Base-by-base conservation (phyloP, 345 rosid genomes). In the Aurinia saxatilis region DNA sequence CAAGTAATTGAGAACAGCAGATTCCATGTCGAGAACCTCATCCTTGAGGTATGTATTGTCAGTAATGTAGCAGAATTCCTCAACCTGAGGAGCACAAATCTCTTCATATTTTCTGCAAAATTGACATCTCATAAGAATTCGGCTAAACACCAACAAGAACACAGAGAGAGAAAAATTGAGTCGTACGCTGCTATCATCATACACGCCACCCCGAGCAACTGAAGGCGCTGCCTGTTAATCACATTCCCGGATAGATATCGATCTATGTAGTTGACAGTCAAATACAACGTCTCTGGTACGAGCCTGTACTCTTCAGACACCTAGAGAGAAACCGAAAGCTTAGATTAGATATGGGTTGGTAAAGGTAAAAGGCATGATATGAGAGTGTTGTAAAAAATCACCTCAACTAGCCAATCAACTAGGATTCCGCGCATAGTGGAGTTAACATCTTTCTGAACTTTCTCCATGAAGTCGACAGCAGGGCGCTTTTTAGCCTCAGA, bases 341-440 rank as follows among this genome's bases (percentile, higher is more conserved):
- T n/a, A n/a, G n/a, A n/a, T n/a, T n/a, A n/a, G n/a, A n/a, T n/a
- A n/a, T n/a, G n/a, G n/a, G n/a, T n/a, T n/a, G n/a, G n/a, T n/a
- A n/a, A n/a, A n/a, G n/a, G n/a, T n/a, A n/a, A n/a, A n/a, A n/a
- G n/a, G n/a, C n/a, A n/a, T n/a, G n/a, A n/a, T n/a, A n/a, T n/a
- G n/a, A n/a, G n/a, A n/a, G n/a, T n/a, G n/a, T n/a, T n/a, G n/a
- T n/a, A n/a, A n/a, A n/a, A n/a, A n/a, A n/a, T n/a, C n/a, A n/a
- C 97, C 91, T 93, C 97, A 58, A 90, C 88, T 47, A 93, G 97
- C 99, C 99, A 93, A 76, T 93, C 99, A 55, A 93, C 70, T 33
- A 93, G 57, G 63, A 90, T 85, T 46, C 88, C 81, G 0, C 99
- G 88, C 97, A 90, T 93, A 76, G 80, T 93, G 11, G 82, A 48